Evolutionary conservation across 495 filamentous ascomycete genomes (phyloP).

Genomic region (Chaetomium tenue): DNA sequence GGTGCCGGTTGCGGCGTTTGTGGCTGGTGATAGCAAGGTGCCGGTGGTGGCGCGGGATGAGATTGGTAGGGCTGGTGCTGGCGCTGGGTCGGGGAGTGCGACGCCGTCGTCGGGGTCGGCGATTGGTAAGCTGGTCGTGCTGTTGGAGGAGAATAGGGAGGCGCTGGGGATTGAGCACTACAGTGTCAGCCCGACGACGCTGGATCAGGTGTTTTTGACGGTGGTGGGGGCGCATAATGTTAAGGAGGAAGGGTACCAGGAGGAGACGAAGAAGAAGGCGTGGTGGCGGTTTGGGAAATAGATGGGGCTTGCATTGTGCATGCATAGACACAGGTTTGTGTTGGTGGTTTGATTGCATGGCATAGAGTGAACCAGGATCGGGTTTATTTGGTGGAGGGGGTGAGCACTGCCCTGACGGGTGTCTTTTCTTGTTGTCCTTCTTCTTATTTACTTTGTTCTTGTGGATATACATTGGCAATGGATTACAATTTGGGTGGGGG

Average conservation of each 20-base stretch:
- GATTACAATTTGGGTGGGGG: neutral
- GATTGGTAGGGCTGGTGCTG: constrained; percentile 1
- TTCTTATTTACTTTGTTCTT: neutral
- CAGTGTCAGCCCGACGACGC: constrained; percentile 73
- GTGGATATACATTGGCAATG: neutral
- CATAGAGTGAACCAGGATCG: neutral
- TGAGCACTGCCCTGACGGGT: neutral
- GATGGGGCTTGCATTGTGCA: neutral
- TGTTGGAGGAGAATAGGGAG: constrained; percentile 66
- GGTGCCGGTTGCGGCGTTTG: constrained; percentile 49
- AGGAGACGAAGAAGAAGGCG: constrained; percentile 39
- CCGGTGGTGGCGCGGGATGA: constrained; percentile 9
- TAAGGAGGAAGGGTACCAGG: constrained; percentile 67
- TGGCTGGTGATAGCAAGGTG: neutral
- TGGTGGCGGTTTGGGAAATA: constrained; percentile 22
- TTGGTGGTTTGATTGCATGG: neutral
- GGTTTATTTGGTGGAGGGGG: neutral
- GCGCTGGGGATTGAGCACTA: constrained; percentile 72
- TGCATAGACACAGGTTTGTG: too few species aligned
- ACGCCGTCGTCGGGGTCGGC: constrained; percentile 31
- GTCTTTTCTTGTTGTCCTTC: neutral
- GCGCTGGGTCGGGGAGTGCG: constrained; percentile 19
- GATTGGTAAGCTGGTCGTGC: constrained; percentile 64
- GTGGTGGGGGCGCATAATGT: constrained; percentile 77
- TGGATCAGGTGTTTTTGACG: constrained; percentile 84